Base-by-base conservation (phyloP, 352 stramenopile genomes). In the Globisporangium takayamanum region DNA sequence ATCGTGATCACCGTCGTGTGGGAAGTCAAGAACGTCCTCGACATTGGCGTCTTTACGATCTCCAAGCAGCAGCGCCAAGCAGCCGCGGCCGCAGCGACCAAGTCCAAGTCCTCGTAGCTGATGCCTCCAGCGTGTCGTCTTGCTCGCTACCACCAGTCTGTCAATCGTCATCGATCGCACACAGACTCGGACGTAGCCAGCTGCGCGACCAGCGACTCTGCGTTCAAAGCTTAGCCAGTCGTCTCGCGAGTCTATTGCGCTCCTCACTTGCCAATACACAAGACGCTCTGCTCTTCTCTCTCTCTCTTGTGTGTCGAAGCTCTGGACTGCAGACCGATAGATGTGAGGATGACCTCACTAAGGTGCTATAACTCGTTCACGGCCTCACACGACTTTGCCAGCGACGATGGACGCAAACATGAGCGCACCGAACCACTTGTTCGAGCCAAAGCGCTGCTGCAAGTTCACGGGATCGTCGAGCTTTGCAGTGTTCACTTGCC, bases 401-500 rank as follows among this genome's bases (percentile, higher is more conserved):
- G 74, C 76, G 36, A 95, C 76, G 56, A 96, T 84, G 37, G 84
- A 93, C 25, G 65, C 78, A 50, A 90, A 91, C 67, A 97, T 78
- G 18, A 96, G 66, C 52, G 80, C 84, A 11, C 87, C 89, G 37
- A 96, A 86, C 70, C 73, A 92, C 55, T 92, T 94, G 76, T 99
- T 99, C 58, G 89, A 98, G 15, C 80, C 77, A 72, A 99, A 99
- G 22, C 95, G 86, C 39, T 83, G 64, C 53, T 96, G 91, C 28
- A 99, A 73, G 74, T 98, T 99, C 28, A 96, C 59, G 1, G 84
- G 80, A 69, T 98, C 80, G 63, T 98, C 77, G 25, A 98, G 77
- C 60, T 99, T 94, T 18, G 96, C 95, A 5, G 93, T 98, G 51
- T 97, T 89, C 46, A 99, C 88, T 72, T 99, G 97, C 96, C 97